Evolutionary conservation across 805 yeast species (phyloP), one percentile per base, ranked within the genome.

Genomic region (Kodamaea neixiangensis): DNA sequence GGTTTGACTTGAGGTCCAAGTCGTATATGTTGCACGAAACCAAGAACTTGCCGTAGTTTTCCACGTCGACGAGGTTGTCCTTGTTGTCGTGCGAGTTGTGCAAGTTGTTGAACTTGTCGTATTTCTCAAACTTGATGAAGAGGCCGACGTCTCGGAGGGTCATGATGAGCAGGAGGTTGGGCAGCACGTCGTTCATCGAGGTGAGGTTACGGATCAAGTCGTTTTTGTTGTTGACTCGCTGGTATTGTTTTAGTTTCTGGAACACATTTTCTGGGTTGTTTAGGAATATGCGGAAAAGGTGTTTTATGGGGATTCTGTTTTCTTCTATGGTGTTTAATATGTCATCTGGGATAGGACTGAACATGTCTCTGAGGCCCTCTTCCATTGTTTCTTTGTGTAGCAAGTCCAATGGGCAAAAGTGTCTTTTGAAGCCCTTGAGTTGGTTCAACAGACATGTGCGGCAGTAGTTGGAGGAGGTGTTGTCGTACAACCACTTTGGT

Each of bases 401-500:
- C 19, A 82, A 59, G 46, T 73, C 79, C 18, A 78, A 57, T 0
- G 83, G 78, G 57, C 87, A 82, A 58, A 77, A 78, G 46, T 75
- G 72, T 6, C 71, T 58, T 5, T 56, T 46, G 11, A 63, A 60
- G 1, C 64, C 65, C 29, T 74, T 69, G 44, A 64, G 53, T 29
- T 63, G 67, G 50, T 73, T 71, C 38, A 81, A 66, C 50, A 85
- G 85, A 58, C 88, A 83, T 3, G 85, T 83, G 5, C 88, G 65
- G 57, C 88, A 83, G 20, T 74, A 71, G 44, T 63, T 54, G 3
- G 80, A 73, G 34, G 60, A 60, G 13, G 67, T 70, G 35, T 80
- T 76, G 54, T 73, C 79, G 29, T 68, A 60, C 11, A 83, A 68
- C 87, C 87, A 83, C 62, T 83, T 83, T 1, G 88, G 88, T 59